These are phyloP conservation scores for Escovopsis sp. DNA, from an alignment of 2,329 filamentous ascomycete genomes.

Conservation along the genomic window DNA sequence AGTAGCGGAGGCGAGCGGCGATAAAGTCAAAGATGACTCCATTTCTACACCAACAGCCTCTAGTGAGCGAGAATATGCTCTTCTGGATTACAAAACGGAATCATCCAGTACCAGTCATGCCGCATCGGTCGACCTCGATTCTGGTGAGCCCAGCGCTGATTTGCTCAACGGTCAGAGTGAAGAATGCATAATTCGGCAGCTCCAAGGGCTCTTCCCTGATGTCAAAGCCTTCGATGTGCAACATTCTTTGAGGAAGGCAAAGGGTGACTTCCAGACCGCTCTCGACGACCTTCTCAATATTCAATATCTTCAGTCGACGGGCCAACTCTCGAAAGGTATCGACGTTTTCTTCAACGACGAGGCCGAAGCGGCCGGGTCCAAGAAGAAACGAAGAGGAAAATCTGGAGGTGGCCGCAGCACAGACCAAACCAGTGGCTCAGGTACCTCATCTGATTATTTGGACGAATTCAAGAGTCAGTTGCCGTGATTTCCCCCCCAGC, in stretches of 20 bases:
- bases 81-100: slow-evolving; percentile 16
- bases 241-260: slow-evolving; percentile 51
- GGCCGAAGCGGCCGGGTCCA: slow-evolving; percentile 20
- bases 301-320: slow-evolving; percentile 57
- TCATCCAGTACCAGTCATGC: slow-evolving; percentile 13
- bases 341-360: slow-evolving; percentile 61
- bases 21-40: slow-evolving; percentile 11
- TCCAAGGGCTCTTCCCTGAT: slow-evolving; percentile 58
- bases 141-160: slow-evolving; percentile 15
- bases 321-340: slow-evolving; percentile 54
- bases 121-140: slow-evolving; percentile 11
- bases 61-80: slow-evolving; percentile 13
- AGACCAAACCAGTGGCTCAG: no score
- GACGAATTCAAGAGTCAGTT: slow-evolving; percentile 13
- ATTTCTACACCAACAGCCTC: slow-evolving; percentile 11
- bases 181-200: slow-evolving; percentile 46
- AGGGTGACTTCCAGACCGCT: slow-evolving; percentile 51
- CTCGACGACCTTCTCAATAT: slow-evolving; percentile 73
- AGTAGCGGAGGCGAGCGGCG: slow-evolving; percentile 10
- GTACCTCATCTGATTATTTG: background rate
- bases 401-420: background rate
- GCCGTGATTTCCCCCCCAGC: background rate
- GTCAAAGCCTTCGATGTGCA: slow-evolving; percentile 51
- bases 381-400: slow-evolving; percentile 23
- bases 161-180: slow-evolving; percentile 29